These are phyloP conservation scores for Blyttiomyces sp. DNA, from an alignment of 371 early-diverging fungal genomes.

Conservation along the genomic window DNA sequence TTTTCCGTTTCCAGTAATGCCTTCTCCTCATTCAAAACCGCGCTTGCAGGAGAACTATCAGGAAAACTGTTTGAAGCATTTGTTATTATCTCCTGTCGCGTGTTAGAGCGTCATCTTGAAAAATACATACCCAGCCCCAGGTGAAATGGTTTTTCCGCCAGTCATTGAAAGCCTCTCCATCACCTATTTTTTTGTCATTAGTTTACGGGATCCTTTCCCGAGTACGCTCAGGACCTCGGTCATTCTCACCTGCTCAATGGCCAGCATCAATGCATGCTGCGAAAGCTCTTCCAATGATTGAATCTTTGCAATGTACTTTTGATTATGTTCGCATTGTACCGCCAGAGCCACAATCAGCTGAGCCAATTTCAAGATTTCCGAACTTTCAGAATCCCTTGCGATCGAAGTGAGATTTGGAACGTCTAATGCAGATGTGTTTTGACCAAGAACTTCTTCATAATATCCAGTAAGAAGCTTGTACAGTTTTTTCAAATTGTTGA, in stretches of 20 bases:
- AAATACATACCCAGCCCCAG: no score
- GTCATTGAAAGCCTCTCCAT: no score
- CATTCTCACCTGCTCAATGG: conserved; percentile 68
- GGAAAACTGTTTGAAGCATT: no score
- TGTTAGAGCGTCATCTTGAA: no score
- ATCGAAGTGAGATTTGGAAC: conserved; percentile 76
- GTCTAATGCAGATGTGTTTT: conserved; percentile 38
- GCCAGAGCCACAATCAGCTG: conserved; percentile 77
- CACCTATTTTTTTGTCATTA: no score
- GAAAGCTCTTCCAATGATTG: conserved; percentile 61
- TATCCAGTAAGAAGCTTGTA: conserved; percentile 77
- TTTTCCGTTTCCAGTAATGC: conserved; percentile 50
- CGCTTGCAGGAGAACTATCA: no score
- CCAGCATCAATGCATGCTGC: conserved; percentile 83
- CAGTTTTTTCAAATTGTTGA: conserved; percentile 86
- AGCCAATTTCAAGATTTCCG: conserved; percentile 75
- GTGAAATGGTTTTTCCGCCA: no score
- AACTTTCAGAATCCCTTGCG: conserved; percentile 70
- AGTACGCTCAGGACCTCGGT: no score
- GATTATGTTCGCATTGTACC: conserved; percentile 77
- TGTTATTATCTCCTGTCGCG: no score
- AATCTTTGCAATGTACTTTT: conserved; percentile 75
- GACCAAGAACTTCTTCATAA: conserved; percentile 76
- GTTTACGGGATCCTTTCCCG: no score
- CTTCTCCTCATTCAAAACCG: conserved; percentile 11